Base-by-base conservation (phyloP, 768 basidiomycete genomes). In the Butyriboletus loyo region DNA sequence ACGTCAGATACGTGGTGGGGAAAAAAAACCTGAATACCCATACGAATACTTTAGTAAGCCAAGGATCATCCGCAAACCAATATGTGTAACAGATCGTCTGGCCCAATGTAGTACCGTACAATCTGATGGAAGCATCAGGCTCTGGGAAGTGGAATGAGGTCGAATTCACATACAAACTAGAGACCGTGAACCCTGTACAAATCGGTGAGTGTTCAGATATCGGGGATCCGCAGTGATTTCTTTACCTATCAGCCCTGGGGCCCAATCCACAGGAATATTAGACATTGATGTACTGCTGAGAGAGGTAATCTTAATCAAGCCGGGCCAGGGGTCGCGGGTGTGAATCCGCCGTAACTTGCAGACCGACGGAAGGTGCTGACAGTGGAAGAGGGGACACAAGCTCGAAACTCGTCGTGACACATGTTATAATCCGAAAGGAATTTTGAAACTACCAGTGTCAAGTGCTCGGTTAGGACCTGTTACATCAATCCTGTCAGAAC, bases 91-190 rank as follows among this genome's bases (percentile, higher is more conserved):
- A 54, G 9, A 50, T 45, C 21, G 36, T 39, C 13, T 59, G 58
- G 2, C 52, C 56, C 37, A 59, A 14, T 19, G 56, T 60, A 8
- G 17, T 38, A 8, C 58, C 57, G 25, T 59, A 60, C 57, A 60
- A 27, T 2, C 56, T 58, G 11, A 17, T 7, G 7, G 10, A 41
- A 28, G 19, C 1, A 11, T 54, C 30, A 30, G 32, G 17, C 15
- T 17, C 15, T 28, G 8, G 27, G 22, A 2, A 22, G 25, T 10
- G 9, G 19, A 13, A 40, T 2, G 25, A 36, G 9, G 15, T 22
- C n/a, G 32, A 27, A 27, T 17, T 13, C 28, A 47, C 51, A 9
- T 40, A 58, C 57, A 53, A n/a, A 27, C 38, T 1, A 31, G 55
- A 39, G 9, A 57, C 0, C 4, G 27, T 1, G 10, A 31, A 59